phyloP scores from a whole-genome alignment of 176 grass and related monocot species.

The Oropetium thomaeum region DNA sequence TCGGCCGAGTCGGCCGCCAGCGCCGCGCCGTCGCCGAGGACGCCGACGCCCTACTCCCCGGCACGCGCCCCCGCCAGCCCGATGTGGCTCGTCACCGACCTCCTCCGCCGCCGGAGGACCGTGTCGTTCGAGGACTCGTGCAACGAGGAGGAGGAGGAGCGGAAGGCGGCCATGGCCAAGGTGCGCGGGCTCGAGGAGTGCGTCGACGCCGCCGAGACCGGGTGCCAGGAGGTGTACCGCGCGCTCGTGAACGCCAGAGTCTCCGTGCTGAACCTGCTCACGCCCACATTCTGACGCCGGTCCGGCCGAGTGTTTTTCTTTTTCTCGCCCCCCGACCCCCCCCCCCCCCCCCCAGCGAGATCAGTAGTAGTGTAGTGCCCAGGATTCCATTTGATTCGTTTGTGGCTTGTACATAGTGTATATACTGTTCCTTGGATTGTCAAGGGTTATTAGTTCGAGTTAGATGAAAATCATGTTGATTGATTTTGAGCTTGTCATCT shows the following conservation, averaged over 20 bases:
- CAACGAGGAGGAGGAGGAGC: conserved; percentile 64
- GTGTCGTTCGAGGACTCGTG: conserved; percentile 42
- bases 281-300: conserved; percentile 48
- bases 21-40: conserved; percentile 39
- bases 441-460: not conserved
- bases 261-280: conserved; percentile 69
- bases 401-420: conserved; percentile 47
- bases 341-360: no score
- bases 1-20: conserved; percentile 52
- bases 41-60: conserved; percentile 41
- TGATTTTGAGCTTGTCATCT: not conserved
- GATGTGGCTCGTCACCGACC: conserved; percentile 61
- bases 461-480: not conserved
- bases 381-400: conserved; percentile 36
- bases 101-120: conserved; percentile 50
- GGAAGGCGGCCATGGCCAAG: conserved; percentile 49
- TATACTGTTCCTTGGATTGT: conserved; percentile 22
- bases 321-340: no score
- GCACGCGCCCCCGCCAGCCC: conserved; percentile 33
- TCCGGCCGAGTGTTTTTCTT: not conserved
- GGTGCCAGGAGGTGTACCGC: conserved; percentile 56
- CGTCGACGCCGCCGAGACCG: conserved; percentile 49
- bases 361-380: not conserved
- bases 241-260: conserved; percentile 65
- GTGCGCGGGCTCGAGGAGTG: conserved; percentile 53